These are phyloP conservation scores for Lichtheimia hyalospora DNA, from an alignment of 371 early-diverging fungal genomes.

Conservation along the genomic window DNA sequence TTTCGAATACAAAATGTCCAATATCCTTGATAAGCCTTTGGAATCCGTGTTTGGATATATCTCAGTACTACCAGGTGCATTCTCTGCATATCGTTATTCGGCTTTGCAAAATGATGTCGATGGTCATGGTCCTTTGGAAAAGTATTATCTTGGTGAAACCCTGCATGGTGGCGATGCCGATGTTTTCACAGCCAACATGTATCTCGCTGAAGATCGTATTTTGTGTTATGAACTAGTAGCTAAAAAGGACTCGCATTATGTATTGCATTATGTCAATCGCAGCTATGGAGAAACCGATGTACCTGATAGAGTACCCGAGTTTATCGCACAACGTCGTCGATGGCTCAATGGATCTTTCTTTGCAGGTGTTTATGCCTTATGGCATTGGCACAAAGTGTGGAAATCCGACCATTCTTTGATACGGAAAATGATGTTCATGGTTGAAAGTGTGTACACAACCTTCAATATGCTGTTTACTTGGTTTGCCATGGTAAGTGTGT, in stretches of 20 bases:
- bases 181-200: slow-evolving; percentile 76
- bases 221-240: slow-evolving; percentile 85
- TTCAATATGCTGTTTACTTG: slow-evolving; percentile 74
- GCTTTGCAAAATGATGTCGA: slow-evolving; percentile 69
- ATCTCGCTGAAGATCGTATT: slow-evolving; percentile 84
- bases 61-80: slow-evolving; percentile 83
- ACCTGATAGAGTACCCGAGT: slow-evolving; percentile 81
- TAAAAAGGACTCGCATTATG: slow-evolving; percentile 70
- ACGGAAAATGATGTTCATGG: slow-evolving; percentile 61
- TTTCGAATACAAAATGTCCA: slow-evolving; percentile 87
- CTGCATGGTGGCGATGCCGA: slow-evolving; percentile 60
- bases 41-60: slow-evolving; percentile 86
- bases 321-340: slow-evolving; percentile 89
- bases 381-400: slow-evolving; percentile 77
- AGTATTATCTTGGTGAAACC: slow-evolving; percentile 79
- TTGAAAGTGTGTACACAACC: slow-evolving; percentile 72
- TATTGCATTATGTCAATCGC: slow-evolving; percentile 64
- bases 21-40: slow-evolving; percentile 85
- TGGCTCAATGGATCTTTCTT: slow-evolving; percentile 97
- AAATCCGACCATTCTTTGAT: slow-evolving; percentile 65
- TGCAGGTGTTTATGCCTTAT: slow-evolving; percentile 87
- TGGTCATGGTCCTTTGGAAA: slow-evolving; percentile 65
- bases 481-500: slow-evolving; percentile 67
- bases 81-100: slow-evolving; percentile 79
- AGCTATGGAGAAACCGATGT: slow-evolving; percentile 88